Base-by-base conservation (phyloP, 73 alveolate genomes). In the Durusdinium trenchii region DNA sequence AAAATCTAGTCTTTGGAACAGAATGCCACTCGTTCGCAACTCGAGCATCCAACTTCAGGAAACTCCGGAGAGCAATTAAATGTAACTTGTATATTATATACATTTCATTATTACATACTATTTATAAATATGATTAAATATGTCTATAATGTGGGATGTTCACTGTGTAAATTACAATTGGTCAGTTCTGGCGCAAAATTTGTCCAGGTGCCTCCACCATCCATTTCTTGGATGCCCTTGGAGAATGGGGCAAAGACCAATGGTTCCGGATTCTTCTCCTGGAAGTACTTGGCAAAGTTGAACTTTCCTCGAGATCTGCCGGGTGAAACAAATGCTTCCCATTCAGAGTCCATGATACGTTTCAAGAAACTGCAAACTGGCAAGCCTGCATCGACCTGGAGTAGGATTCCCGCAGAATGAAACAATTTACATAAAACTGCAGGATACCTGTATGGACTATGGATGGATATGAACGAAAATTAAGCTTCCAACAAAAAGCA, bases 241-340 rank as follows among this genome's bases (percentile, higher is more conserved):
- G 99, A 99, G 99, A 99, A 99, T 71, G 99, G 99, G 86, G 99
- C 99, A 99, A 99, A 99, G 87, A 99, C 99, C 83, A 99, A 99
- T 42, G 99, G 99, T 99, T 99, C 99, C 38, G 99, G 99, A 99
- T 99, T 99, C 98, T 99, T 99, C 83, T 99, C 99, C 89, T 97
- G 98, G 98, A 92, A 92, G 90, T 92, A 92, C 90, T 92, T 92
- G 73, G 57, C 71, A 30, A 92, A 92, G 78, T 92, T 92, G 91
- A 92, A 92, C 91, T 92, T 92, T 54, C 96, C 96, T 89, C 64
- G 36, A 20, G 84, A 14, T 28, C 52, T 10, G 48, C 46, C 35
- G 48, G 43, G 16, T n/a, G 75, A 73, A 73, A 23, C 85, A 73
- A 73, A 23, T 7, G 47, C 51, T 23, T 73, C 28, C 85, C 3